phyloP scores from a whole-genome alignment of 352 stramenopile species.

The Albugo laibachii region DNA sequence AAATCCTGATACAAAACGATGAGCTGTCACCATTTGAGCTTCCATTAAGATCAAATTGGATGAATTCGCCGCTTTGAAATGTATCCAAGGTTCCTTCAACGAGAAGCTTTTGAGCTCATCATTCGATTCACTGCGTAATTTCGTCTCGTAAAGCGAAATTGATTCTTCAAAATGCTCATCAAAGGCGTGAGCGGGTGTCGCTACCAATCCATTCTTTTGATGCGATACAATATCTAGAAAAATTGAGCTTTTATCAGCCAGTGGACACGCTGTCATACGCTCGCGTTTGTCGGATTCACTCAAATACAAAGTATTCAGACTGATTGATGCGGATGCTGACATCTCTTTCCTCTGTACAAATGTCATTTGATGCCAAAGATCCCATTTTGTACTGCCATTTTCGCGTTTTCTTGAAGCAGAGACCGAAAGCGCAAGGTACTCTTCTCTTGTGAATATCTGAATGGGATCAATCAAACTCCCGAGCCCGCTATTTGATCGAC shows the following conservation, averaged over 20 bases:
- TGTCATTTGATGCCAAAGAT: constrained; percentile 34
- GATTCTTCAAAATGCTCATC: background rate
- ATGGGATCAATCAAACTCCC: constrained; percentile 56
- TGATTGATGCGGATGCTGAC: background rate
- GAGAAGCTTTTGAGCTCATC: constrained; percentile 8
- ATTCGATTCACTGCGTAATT: too few relatives aligned
- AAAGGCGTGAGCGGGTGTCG: constrained; percentile 2
- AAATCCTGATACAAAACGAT: constrained; percentile 59
- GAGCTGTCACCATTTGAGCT: constrained; percentile 16
- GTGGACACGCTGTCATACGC: constrained; percentile 1
- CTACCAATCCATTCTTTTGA: background rate
- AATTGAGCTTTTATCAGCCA: constrained; percentile 19
- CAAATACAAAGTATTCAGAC: too few relatives aligned
- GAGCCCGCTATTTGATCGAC: constrained; percentile 32
- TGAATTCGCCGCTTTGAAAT: constrained; percentile 6
- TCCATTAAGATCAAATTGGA: background rate
- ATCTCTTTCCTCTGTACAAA: constrained; percentile 17
- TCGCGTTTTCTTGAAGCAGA: constrained; percentile 12
- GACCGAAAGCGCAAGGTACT: constrained; percentile 44
- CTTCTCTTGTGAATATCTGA: constrained; percentile 28
- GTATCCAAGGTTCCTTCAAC: constrained; percentile 1
- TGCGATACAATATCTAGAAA: constrained; percentile 10
- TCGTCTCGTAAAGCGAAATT: too few relatives aligned
- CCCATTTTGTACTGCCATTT: constrained; percentile 11
- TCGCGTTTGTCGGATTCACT: too few relatives aligned